Evolutionary conservation across 805 yeast species (phyloP), one percentile per base, ranked within the genome.

Genomic region (Candida succiphila): DNA sequence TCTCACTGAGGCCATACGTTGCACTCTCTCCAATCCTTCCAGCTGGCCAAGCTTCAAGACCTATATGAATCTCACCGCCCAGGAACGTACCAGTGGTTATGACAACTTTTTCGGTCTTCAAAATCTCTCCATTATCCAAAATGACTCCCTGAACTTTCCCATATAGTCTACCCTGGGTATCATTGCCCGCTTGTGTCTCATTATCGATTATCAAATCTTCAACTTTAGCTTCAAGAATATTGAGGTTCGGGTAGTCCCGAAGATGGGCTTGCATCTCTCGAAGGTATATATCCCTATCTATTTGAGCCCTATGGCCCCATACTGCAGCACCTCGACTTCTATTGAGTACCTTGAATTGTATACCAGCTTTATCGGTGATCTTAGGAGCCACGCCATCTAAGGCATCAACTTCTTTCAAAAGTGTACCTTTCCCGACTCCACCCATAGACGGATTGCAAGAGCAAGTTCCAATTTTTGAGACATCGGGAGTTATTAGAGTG

Each of bases 401-500:
- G 0, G 99, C 97, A 62, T 92, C 99, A 12, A 92, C 86, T 58
- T 92, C 99, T 43, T 85, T 71, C 25, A 92, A 60, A 27, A 92
- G 60, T 0, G 95, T 89, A 13, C 98, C 99, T 51, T 92, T 92
- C 1, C 98, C 99, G 35, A 92, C 88, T 40, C 99, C 99, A 25
- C 98, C 99, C 80, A 87, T 84, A 28, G 84, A 87, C 8, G 99
- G 99, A 52, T 92, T 92, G 55, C 99, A 92, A 2, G 96, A 86
- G 16, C 96, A 92, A 0, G 94, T 82, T 0, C 99, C 99, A 12
- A 92, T 77, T 49, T 85, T 83, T 20, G 64, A 52, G 23, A 75
- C 49, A 30, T 65, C 69, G 2, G 95, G 97, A 0, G 98, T 88
- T 2, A 92, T 65, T 19, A 92, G 61, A 2, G 78, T 61, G 0